Conservation (phyloP, 2,329 filamentous ascomycete species). For the Paecilomyces sp. region DNA sequence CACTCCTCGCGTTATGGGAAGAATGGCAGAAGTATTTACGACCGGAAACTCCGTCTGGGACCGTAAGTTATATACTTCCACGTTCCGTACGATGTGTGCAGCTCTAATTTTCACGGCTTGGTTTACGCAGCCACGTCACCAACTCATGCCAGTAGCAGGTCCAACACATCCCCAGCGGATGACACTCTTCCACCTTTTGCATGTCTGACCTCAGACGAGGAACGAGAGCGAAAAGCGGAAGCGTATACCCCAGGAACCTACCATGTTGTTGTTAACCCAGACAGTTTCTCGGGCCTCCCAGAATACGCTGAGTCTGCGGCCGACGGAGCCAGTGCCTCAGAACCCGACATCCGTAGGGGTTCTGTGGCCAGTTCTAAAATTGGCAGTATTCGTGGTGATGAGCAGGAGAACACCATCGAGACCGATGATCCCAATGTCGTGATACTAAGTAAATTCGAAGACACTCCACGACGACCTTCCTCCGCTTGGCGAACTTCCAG, state of each 20-base stretch:
- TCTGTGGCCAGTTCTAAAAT: conserved; percentile 20
- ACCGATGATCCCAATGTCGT: conserved; percentile 42
- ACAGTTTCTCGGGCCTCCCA: conserved; percentile 46
- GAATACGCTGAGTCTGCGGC: conserved; percentile 39
- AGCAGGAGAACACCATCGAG: conserved; percentile 12
- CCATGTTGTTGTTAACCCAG: conserved; percentile 48
- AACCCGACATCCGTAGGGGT: conserved; percentile 13
- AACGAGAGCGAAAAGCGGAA: conserved; percentile 51
- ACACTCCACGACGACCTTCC: conserved; percentile 28
- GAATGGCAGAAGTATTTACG: conserved; percentile 46
- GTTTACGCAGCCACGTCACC: conserved; percentile 20
- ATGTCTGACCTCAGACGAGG: conserved; percentile 48
- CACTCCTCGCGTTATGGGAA: conserved; percentile 43
- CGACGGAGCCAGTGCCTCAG: conserved; percentile 18
- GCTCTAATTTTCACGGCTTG: conserved; percentile 8
- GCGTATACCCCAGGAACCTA: conserved; percentile 47
- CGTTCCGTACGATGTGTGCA: conserved; percentile 3
- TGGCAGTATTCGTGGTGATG: conserved; percentile 21
- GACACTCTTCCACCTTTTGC: conserved; percentile 51
- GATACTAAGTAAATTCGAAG: conserved; percentile 45
- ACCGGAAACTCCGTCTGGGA: conserved; percentile 51
- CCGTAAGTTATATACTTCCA: conserved; percentile 32
- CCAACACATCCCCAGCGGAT: conserved; percentile 21
- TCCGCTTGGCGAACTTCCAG: conserved; percentile 22
- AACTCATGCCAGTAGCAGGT: conserved; percentile 15